phyloP scores from a whole-genome alignment of 1,284 basidiomycete genomes.

The Rhodotorula sp. region DNA sequence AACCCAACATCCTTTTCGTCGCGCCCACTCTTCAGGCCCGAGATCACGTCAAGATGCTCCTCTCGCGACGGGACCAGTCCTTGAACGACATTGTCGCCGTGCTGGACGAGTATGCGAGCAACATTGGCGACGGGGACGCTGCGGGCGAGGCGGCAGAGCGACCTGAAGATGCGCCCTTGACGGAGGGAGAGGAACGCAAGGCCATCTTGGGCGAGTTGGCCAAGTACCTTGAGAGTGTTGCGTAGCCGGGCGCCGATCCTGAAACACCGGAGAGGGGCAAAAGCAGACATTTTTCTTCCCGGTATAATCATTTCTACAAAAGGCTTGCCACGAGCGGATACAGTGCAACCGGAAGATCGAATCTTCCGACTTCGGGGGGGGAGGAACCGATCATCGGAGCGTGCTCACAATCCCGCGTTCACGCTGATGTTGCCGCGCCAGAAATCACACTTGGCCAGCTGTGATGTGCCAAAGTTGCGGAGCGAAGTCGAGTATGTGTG shows the following conservation, averaged over 20 bases:
- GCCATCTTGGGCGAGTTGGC: conserved; percentile 70
- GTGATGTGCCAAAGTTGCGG: not conserved
- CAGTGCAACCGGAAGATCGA: too few relatives aligned
- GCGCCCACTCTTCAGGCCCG: conserved; percentile 59
- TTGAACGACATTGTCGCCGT: conserved; percentile 66
- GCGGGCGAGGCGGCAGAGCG: conserved; percentile 1
- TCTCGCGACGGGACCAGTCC: conserved; percentile 67
- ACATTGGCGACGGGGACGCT: conserved; percentile 59
- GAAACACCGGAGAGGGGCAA: not conserved
- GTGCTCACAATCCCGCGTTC: conserved; percentile 1
- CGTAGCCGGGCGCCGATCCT: not conserved
- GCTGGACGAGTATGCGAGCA: conserved; percentile 66
- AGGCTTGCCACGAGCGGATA: too few relatives aligned
- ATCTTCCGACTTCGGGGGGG: too few relatives aligned
- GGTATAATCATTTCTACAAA: too few relatives aligned
- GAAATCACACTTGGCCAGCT: not conserved
- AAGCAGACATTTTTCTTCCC: too few relatives aligned
- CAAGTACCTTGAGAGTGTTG: conserved; percentile 55
- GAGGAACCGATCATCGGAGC: not conserved
- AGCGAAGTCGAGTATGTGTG: not conserved
- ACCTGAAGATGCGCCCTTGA: conserved; percentile 41
- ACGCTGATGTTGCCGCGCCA: conserved; percentile 4
- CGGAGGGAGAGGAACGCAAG: conserved; percentile 54
- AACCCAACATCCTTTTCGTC: not conserved
- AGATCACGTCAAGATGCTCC: conserved; percentile 68